phyloP scores from a whole-genome alignment of 2,329 filamentous ascomycete genomes.

The Teratosphaeria zuluensis region DNA sequence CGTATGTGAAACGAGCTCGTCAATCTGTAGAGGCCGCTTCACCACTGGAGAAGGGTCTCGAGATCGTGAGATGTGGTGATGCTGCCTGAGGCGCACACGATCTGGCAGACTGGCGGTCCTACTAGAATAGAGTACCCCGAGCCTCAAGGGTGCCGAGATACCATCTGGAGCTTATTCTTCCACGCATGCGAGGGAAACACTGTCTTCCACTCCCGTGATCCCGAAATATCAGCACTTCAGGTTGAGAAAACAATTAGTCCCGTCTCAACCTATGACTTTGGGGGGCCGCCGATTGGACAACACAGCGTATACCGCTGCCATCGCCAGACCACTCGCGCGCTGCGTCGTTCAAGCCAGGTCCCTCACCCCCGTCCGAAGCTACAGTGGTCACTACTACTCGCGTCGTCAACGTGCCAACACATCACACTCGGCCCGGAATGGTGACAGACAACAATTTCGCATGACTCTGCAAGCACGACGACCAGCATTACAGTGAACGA shows the following conservation, averaged over 20 bases:
- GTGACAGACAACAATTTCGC: neutral
- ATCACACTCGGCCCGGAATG: neutral
- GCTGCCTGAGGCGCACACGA: neutral
- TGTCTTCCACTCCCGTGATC: neutral
- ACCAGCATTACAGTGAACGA: neutral
- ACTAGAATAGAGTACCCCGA: neutral
- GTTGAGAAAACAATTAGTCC: neutral
- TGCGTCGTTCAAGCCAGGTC: neutral
- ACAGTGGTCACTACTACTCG: neutral
- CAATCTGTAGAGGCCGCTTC: neutral
- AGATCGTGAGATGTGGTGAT: neutral
- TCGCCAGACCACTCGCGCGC: neutral
- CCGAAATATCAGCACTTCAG: neutral
- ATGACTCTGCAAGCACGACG: neutral
- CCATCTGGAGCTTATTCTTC: neutral
- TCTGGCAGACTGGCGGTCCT: neutral
- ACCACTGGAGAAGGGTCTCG: neutral
- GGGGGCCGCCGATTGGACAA: neutral
- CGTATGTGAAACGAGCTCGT: neutral
- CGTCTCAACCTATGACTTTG: neutral
- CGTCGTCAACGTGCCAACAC: neutral
- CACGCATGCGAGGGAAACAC: neutral
- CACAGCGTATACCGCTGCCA: neutral
- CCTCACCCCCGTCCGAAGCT: neutral
- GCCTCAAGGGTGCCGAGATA: neutral